Evolutionary conservation across 306 rosid genomes (phyloP).

Genomic region (Ormosia emarginata): DNA sequence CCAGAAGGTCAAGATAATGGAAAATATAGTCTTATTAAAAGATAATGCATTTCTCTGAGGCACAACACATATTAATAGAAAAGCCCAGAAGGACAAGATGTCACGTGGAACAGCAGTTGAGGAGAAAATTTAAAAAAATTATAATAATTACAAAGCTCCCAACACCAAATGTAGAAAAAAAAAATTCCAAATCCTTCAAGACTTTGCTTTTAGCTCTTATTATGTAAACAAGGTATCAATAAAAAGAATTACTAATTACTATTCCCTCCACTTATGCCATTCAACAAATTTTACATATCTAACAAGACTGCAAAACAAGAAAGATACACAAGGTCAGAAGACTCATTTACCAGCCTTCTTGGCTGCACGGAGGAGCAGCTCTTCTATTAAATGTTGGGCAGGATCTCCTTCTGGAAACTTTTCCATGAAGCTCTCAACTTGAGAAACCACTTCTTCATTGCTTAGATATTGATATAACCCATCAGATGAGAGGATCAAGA

Average conservation of each 20-base stretch:
- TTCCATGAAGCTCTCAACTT: slow-evolving; percentile 93
- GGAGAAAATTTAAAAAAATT: background rate
- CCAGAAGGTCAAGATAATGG: background rate
- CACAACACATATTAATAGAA: background rate
- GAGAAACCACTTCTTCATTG: slow-evolving; percentile 95
- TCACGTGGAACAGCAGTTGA: background rate
- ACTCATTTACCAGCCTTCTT: slow-evolving; percentile 80
- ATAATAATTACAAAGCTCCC: background rate
- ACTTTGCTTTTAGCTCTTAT: background rate
- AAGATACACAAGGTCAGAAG: slow-evolving; percentile 16
- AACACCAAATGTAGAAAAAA: background rate
- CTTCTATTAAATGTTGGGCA: slow-evolving; percentile 99
- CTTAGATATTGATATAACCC: slow-evolving; percentile 92
- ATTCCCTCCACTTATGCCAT: background rate
- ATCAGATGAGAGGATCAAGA: slow-evolving; percentile 93
- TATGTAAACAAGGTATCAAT: background rate
- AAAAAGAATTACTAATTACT: background rate
- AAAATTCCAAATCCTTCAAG: background rate
- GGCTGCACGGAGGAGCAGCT: slow-evolving; percentile 97
- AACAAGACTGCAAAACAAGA: slow-evolving; percentile 11
- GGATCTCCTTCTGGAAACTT: slow-evolving; percentile 99
- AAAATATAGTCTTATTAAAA: background rate
- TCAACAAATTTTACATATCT: slow-evolving; percentile 4
- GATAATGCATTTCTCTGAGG: background rate
- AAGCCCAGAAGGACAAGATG: background rate